Conservation (phyloP, 2,329 filamentous ascomycete species). For the Cladosporium sp. region DNA sequence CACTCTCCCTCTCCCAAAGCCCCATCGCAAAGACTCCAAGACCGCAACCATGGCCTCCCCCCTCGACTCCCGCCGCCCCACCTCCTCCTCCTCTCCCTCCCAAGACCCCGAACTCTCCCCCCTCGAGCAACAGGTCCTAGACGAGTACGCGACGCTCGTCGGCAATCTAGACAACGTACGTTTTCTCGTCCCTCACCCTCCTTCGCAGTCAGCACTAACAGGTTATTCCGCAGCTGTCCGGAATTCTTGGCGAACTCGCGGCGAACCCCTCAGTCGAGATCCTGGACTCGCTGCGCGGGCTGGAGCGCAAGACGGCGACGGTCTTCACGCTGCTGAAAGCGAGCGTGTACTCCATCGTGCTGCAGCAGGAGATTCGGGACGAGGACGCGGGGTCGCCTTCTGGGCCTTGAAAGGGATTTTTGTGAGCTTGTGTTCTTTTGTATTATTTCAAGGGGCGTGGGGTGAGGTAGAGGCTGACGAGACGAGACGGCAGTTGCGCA, state of each 20-base stretch:
- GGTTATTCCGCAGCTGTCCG: slow-evolving; percentile 36
- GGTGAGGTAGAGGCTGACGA: too few species aligned
- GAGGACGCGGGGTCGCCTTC: slow-evolving; percentile 37
- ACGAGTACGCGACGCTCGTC: slow-evolving; percentile 83
- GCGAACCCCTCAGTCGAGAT: slow-evolving; percentile 63
- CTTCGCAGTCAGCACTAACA: slow-evolving; percentile 2
- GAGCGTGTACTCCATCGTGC: slow-evolving; percentile 95
- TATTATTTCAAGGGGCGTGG: too few species aligned
- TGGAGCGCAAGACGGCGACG: slow-evolving; percentile 90
- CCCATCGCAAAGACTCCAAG: not conserved
- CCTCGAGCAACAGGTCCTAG: slow-evolving; percentile 86
- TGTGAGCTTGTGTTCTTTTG: too few species aligned
- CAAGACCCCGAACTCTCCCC: slow-evolving; percentile 8
- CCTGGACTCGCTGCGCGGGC: slow-evolving; percentile 73
- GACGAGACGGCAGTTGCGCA: too few species aligned
- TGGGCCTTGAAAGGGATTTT: not conserved
- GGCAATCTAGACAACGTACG: slow-evolving; percentile 85
- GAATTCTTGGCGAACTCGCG: slow-evolving; percentile 61
- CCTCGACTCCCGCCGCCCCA: not conserved
- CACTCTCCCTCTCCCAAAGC: not conserved
- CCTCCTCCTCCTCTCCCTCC: slow-evolving; percentile 20
- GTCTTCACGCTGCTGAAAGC: slow-evolving; percentile 96
- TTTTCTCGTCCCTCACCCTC: slow-evolving; percentile 47
- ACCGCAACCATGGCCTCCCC: not conserved
- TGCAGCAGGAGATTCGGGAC: slow-evolving; percentile 92